Conservation (phyloP, 805 yeast genomes). For the Nakazawaea wyomingensis region DNA sequence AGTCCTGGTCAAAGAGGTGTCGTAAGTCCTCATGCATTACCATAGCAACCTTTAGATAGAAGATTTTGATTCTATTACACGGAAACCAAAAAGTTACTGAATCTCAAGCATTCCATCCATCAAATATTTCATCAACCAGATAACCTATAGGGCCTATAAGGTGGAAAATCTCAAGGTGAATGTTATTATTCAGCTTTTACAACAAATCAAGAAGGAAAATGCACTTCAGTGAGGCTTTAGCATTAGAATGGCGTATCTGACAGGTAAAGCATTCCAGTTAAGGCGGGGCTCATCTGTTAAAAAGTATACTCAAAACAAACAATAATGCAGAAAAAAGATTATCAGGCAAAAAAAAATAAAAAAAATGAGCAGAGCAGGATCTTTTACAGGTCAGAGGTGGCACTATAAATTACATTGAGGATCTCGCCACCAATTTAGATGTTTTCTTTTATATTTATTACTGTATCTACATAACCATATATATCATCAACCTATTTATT, state of each 20-base stretch:
- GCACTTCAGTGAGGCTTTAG: too few species aligned
- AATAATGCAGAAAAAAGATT: background rate
- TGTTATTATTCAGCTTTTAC: background rate
- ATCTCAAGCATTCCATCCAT: too few species aligned
- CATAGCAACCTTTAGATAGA: too few species aligned
- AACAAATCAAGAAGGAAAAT: too few species aligned
- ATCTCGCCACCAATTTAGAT: constrained; percentile 5
- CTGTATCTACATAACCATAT: background rate
- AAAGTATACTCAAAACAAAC: background rate
- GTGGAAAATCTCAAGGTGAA: too few species aligned
- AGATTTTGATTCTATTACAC: too few species aligned
- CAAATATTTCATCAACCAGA: too few species aligned
- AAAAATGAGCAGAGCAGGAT: background rate
- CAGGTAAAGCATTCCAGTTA: background rate
- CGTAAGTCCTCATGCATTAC: too few species aligned
- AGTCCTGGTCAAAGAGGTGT: too few species aligned
- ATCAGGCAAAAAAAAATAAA: background rate
- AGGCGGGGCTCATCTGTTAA: constrained; percentile 3
- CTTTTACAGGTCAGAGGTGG: background rate
- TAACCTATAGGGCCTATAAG: too few species aligned
- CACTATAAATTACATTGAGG: constrained; percentile 1
- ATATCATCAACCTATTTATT: background rate
- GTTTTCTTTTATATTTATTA: background rate
- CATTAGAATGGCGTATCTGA: background rate
- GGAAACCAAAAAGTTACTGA: too few species aligned